Conservation (phyloP, 768 basidiomycete species). For the Leucocoprinus leucothites region DNA sequence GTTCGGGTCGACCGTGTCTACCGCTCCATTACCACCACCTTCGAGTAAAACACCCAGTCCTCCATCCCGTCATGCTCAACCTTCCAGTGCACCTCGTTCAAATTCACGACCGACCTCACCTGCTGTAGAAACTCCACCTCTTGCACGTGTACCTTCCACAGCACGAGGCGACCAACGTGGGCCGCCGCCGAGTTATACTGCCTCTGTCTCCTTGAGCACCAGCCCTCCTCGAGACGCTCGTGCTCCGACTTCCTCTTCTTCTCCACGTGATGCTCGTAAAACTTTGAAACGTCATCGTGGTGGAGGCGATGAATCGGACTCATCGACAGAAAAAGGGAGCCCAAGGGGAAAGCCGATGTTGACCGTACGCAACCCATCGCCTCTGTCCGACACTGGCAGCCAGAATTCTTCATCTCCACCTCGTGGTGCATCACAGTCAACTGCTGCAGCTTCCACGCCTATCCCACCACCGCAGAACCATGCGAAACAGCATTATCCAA, state of each 20-base stretch:
- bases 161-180: neutral
- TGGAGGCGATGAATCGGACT: neutral
- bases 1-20: neutral
- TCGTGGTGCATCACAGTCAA: slow-evolving; percentile 1
- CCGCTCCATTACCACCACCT: neutral
- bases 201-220: neutral
- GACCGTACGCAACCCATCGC: slow-evolving; percentile 7
- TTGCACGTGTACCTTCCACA: neutral
- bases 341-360: slow-evolving; percentile 4
- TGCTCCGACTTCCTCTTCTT: neutral
- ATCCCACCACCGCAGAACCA: too few species aligned
- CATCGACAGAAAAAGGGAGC: neutral
- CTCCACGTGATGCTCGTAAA: neutral
- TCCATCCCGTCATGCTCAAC: slow-evolving; percentile 2
- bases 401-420: slow-evolving; percentile 2
- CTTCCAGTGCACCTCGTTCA: neutral
- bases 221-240: neutral
- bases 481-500: neutral
- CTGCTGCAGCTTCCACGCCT: neutral
- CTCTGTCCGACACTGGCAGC: slow-evolving; percentile 3
- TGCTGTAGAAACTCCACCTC: neutral
- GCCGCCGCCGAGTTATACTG: neutral
- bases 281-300: neutral
- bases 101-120: neutral
- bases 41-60: slow-evolving; percentile 5